A percentile compares a stretch with the other conserved stretches of the same genome.
Evolutionary conservation across 2,329 filamentous ascomycete genomes (phyloP).

Genomic region (Botrytis galanthina): DNA sequence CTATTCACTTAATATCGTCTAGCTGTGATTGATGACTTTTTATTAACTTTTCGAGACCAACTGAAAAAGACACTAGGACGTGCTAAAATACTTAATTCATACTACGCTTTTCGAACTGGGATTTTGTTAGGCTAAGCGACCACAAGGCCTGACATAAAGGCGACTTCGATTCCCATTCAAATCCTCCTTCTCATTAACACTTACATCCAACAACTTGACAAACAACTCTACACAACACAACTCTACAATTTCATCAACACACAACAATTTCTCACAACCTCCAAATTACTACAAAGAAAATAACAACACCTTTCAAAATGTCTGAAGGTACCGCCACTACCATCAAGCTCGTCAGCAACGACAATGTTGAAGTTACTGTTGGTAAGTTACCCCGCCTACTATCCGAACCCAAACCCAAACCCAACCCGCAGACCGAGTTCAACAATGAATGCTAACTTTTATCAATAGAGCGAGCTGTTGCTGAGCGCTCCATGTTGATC

Average conservation of each 20-base stretch:
- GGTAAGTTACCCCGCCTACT: slow-evolving; percentile 43
- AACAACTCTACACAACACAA: neutral
- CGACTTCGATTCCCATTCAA: neutral
- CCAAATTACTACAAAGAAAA: neutral
- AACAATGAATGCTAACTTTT: neutral
- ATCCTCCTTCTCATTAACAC: neutral
- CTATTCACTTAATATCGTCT: neutral
- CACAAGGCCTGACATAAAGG: slow-evolving; percentile 15
- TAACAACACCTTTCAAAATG: slow-evolving; percentile 31
- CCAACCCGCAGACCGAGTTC: slow-evolving; percentile 22
- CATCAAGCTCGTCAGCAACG: slow-evolving; percentile 51
- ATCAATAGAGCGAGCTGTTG: slow-evolving; percentile 70
- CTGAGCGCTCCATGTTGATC: slow-evolving; percentile 89
- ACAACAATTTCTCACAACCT: neutral
- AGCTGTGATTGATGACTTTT: neutral
- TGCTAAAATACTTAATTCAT: neutral
- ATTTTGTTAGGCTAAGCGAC: neutral
- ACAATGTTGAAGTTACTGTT: slow-evolving; percentile 48
- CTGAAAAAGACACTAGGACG: neutral
- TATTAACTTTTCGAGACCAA: neutral
- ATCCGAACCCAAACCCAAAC: neutral
- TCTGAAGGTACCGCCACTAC: slow-evolving; percentile 35
- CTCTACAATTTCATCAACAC: neutral
- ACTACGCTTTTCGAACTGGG: neutral
- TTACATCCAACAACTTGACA: slow-evolving; percentile 10